Conservation (phyloP, 2,329 filamentous ascomycete species). For the Pyrenochaeta sp. region DNA sequence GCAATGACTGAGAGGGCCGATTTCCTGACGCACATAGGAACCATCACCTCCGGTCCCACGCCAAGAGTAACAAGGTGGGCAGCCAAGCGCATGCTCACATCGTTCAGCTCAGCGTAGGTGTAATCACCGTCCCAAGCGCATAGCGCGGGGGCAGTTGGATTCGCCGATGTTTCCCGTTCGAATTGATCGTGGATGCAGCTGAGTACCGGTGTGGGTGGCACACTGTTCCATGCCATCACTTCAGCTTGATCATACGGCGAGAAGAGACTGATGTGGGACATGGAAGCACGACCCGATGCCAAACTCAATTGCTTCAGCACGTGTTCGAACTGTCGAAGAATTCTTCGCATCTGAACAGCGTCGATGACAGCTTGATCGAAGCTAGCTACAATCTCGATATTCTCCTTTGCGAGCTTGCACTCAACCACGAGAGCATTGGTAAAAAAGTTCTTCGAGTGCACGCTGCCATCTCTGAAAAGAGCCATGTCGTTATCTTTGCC, state of each 20-base stretch:
- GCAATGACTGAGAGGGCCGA: background rate
- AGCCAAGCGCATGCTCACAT: background rate
- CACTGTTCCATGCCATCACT: background rate
- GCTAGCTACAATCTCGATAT: background rate
- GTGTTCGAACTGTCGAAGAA: background rate
- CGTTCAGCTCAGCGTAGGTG: background rate
- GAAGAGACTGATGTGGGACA: background rate
- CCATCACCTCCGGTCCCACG: background rate
- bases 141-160: background rate
- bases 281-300: background rate
- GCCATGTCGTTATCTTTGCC: no score
- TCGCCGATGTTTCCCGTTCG: background rate
- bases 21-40: background rate
- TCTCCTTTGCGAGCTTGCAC: background rate
- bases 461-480: no score
- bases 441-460: slow-evolving; percentile 10
- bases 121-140: background rate
- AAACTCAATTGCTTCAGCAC: background rate
- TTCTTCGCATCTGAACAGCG: background rate
- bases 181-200: background rate
- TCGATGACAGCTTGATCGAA: background rate
- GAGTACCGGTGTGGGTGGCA: background rate
- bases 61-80: background rate
- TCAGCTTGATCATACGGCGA: background rate
- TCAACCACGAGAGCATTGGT: slow-evolving; percentile 12